A percentile compares a stretch with the other conserved stretches of the same genome.
Evolutionary conservation across 2,329 filamentous ascomycete species (phyloP).

Genomic region (Xylaria sp.): DNA sequence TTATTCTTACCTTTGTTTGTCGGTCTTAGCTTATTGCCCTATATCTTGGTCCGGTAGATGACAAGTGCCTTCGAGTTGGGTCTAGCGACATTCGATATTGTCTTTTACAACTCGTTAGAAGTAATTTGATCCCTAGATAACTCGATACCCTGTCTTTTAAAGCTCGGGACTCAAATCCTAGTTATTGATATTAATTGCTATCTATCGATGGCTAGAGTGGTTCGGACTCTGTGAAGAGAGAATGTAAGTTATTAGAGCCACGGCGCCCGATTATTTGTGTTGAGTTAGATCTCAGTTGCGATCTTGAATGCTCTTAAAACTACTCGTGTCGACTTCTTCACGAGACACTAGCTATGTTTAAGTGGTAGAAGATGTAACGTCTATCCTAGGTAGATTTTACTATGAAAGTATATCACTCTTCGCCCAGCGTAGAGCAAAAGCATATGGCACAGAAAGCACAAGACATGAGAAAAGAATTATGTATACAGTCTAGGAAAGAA

Average conservation of each 20-base stretch:
- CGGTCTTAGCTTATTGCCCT: not conserved
- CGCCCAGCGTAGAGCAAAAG: not conserved
- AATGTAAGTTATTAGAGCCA: not conserved
- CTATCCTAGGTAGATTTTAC: not conserved
- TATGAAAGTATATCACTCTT: not conserved
- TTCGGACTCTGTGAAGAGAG: not conserved
- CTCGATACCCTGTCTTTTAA: not conserved
- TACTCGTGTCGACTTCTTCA: not conserved
- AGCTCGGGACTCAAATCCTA: not conserved
- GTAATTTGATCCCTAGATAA: not conserved
- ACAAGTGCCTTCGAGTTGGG: not conserved
- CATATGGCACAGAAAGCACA: not conserved
- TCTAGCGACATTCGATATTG: not conserved
- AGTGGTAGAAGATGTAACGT: not conserved
- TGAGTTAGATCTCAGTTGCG: not conserved
- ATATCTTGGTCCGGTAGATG: not conserved
- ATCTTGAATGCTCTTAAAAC: not conserved
- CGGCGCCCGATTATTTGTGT: not conserved
- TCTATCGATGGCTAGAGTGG: not conserved
- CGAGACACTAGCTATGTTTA: not conserved
- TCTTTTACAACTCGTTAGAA: not conserved
- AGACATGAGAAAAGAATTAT: slow-evolving; percentile 12
- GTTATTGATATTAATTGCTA: not conserved
- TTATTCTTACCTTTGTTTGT: not conserved
- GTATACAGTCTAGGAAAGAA: slow-evolving; percentile 23